phyloP scores from a whole-genome alignment of 78 protist genomes.

The Dictyostelium intermedium region DNA sequence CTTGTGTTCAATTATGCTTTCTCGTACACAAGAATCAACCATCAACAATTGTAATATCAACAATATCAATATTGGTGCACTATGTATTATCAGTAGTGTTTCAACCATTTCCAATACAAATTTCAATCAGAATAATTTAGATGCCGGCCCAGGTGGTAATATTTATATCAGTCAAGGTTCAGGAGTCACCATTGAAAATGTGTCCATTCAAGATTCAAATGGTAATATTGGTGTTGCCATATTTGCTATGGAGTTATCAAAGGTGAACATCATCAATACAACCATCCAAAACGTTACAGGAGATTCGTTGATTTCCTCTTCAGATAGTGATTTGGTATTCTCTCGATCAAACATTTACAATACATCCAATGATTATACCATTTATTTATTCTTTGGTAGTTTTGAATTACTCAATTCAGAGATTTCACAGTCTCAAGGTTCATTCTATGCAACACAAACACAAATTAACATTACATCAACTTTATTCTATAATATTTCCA shows the following conservation, averaged over 20 bases:
- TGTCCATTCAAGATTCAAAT: not conserved
- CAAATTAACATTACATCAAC: not conserved
- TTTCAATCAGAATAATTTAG: not conserved
- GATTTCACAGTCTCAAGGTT: not conserved
- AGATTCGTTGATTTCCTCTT: not conserved
- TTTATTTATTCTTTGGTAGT: not conserved
- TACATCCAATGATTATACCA: not conserved
- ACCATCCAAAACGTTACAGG: not conserved
- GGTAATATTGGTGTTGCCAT: not conserved
- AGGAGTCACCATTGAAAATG: not conserved
- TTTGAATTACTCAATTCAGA: not conserved
- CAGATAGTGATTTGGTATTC: not conserved
- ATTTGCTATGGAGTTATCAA: constrained; percentile 28
- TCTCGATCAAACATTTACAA: not conserved
- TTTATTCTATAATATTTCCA: not conserved
- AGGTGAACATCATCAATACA: not conserved
- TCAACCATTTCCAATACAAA: not conserved
- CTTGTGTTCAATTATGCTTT: constrained; percentile 27
- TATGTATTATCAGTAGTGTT: not conserved
- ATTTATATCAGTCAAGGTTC: constrained; percentile 36
- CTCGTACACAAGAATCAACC: not conserved
- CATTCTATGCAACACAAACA: constrained; percentile 10
- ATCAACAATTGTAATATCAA: not conserved
- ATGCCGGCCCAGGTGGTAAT: constrained; percentile 16
- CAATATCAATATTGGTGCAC: constrained; percentile 3